These are phyloP conservation scores for Pulveroboletus frians DNA, from an alignment of 768 basidiomycete species.

Conservation along the genomic window DNA sequence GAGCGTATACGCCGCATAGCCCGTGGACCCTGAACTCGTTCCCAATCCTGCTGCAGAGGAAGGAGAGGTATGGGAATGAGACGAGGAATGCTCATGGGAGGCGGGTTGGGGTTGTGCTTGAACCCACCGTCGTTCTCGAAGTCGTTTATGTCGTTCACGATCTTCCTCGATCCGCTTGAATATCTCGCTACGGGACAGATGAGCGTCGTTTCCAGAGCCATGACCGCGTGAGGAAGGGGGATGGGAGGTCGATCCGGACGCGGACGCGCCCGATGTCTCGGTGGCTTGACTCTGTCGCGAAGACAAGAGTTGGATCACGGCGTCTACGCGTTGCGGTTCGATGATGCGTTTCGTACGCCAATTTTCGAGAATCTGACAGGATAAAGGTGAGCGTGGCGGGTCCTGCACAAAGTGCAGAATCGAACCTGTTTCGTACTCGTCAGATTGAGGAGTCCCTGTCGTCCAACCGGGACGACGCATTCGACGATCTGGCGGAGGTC, in stretches of 20 bases:
- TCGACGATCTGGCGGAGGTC: constrained; percentile 77
- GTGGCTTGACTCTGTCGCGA: constrained; percentile 35
- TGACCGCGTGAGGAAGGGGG: constrained; percentile 4
- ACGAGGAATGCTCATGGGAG: neutral
- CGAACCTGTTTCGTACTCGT: constrained; percentile 82
- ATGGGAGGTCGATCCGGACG: constrained; percentile 20
- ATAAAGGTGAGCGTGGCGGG: neutral
- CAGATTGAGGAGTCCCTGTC: constrained; percentile 82
- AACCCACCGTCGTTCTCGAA: constrained; percentile 90
- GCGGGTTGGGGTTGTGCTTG: constrained; percentile 57
- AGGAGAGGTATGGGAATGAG: constrained; percentile 3
- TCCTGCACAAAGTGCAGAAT: neutral
- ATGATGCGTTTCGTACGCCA: constrained; percentile 85
- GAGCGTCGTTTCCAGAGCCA: constrained; percentile 6
- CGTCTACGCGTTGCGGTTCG: constrained; percentile 72
- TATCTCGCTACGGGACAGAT: constrained; percentile 58
- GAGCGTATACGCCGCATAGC: constrained; percentile 13
- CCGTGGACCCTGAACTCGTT: neutral
- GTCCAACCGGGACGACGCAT: constrained; percentile 82
- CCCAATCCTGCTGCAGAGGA: neutral
- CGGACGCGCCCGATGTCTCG: constrained; percentile 12
- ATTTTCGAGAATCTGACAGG: constrained; percentile 77
- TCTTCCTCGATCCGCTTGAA: constrained; percentile 89
- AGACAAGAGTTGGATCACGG: constrained; percentile 54
- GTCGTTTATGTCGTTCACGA: constrained; percentile 84